phyloP scores from a whole-genome alignment of 1,139 yeast species.

The Hemisphaericaspora xylofermentans region DNA sequence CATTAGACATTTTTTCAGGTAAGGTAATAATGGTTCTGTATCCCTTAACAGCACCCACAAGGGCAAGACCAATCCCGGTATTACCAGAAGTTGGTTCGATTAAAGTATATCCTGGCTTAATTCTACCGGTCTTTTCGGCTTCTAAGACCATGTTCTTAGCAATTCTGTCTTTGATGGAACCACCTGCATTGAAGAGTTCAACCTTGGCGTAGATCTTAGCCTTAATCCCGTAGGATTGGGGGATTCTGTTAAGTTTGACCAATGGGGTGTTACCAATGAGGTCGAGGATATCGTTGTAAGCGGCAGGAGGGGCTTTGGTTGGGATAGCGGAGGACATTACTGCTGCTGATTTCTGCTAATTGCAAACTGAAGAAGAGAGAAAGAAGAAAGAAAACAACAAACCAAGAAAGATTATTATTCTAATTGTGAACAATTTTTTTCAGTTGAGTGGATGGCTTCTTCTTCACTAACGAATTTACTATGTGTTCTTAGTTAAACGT shows the following conservation, averaged over 20 bases:
- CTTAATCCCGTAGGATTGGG: slow-evolving; percentile 74
- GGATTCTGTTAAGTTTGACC: slow-evolving; percentile 71
- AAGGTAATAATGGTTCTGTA: slow-evolving; percentile 85
- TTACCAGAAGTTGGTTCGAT: slow-evolving; percentile 91
- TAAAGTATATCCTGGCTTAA: slow-evolving; percentile 82
- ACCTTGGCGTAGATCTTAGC: slow-evolving; percentile 59
- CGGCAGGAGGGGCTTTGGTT: slow-evolving; percentile 27
- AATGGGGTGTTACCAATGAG: slow-evolving; percentile 85
- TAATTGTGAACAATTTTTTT: no score
- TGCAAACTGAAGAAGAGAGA: no score
- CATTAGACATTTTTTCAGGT: slow-evolving; percentile 93
- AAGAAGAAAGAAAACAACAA: no score
- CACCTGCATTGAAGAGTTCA: slow-evolving; percentile 69
- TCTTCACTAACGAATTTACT: no score
- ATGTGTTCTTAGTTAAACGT: no score
- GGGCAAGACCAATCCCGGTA: slow-evolving; percentile 86
- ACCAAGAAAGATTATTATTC: no score
- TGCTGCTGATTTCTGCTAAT: no score
- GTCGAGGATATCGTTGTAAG: slow-evolving; percentile 48
- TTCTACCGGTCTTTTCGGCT: slow-evolving; percentile 76
- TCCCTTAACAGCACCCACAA: slow-evolving; percentile 84
- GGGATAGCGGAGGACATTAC: slow-evolving; percentile 9
- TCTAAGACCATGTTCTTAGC: slow-evolving; percentile 72
- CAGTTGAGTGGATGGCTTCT: no score
- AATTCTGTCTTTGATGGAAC: slow-evolving; percentile 68